phyloP scores from a whole-genome alignment of 2,329 filamentous ascomycete genomes.

The Cercospora zeae-maydis region DNA sequence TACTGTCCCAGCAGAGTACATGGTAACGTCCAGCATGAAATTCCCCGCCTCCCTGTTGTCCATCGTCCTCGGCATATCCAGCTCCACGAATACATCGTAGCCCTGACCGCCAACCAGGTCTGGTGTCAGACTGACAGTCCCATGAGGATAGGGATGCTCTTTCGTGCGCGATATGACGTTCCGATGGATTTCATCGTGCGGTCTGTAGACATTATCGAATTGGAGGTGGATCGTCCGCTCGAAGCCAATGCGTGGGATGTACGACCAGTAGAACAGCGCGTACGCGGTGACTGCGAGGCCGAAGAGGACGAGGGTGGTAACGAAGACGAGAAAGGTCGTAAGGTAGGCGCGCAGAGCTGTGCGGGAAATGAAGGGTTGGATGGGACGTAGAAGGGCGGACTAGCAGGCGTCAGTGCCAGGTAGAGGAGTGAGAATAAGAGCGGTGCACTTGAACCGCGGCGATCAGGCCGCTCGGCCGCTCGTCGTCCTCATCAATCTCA shows the following conservation, averaged over 20 bases:
- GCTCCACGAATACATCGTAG: slow-evolving; percentile 76
- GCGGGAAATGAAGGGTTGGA: slow-evolving; percentile 57
- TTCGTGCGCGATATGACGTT: slow-evolving; percentile 6
- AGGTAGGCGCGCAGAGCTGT: slow-evolving; percentile 63
- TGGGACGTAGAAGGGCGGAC: slow-evolving; percentile 48
- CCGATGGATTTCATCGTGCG: slow-evolving; percentile 7
- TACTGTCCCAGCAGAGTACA: slow-evolving; percentile 48
- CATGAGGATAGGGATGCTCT: slow-evolving; percentile 46
- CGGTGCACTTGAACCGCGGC: slow-evolving; percentile 3
- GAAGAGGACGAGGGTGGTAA: slow-evolving; percentile 54
- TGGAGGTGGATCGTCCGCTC: slow-evolving; percentile 62
- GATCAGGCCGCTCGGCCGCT: slow-evolving; percentile 5
- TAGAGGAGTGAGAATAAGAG: not conserved
- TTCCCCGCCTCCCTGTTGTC: slow-evolving; percentile 76
- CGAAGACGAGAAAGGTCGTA: slow-evolving; percentile 53
- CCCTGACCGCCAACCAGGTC: slow-evolving; percentile 67
- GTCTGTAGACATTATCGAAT: slow-evolving; percentile 51
- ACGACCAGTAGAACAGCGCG: slow-evolving; percentile 64
- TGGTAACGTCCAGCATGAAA: slow-evolving; percentile 84
- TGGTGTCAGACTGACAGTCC: slow-evolving; percentile 47
- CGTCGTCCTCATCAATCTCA: slow-evolving; percentile 9
- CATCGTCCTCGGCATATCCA: slow-evolving; percentile 74
- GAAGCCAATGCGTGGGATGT: slow-evolving; percentile 64
- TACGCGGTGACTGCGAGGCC: slow-evolving; percentile 60
- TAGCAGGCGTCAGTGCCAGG: not conserved